phyloP scores from a whole-genome alignment of 2,329 filamentous ascomycete species.

The Calonectria leucothoes region DNA sequence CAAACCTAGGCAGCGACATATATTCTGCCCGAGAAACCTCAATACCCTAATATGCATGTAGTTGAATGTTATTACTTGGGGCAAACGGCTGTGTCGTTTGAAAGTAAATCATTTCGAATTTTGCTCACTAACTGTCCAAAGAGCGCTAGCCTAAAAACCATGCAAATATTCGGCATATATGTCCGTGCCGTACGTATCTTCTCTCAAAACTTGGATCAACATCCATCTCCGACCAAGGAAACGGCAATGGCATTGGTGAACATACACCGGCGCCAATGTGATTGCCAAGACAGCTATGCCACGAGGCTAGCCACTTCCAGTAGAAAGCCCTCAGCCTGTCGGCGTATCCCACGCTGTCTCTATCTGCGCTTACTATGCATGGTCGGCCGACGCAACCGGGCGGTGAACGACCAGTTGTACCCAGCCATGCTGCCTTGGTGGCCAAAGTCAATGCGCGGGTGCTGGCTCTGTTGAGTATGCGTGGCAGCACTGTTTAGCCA shows the following conservation, averaged over 20 bases:
- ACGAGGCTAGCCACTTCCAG: neutral
- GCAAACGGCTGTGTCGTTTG: neutral
- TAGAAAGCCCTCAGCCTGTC: neutral
- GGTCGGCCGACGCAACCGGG: neutral
- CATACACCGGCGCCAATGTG: neutral
- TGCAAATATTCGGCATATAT: conserved; percentile 1
- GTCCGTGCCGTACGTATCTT: neutral
- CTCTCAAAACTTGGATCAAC: neutral
- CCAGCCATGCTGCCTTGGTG: neutral
- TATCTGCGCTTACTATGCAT: neutral
- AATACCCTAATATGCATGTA: no score
- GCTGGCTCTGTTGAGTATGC: neutral
- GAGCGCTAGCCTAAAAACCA: neutral
- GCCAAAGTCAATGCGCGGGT: neutral
- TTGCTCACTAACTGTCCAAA: neutral
- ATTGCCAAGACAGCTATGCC: neutral
- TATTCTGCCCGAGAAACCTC: no score
- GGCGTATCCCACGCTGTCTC: neutral
- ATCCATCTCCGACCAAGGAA: neutral
- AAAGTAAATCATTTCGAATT: neutral
- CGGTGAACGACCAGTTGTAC: neutral
- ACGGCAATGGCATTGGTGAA: neutral
- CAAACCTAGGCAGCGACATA: no score
- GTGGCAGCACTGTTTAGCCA: neutral
- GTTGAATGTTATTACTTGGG: neutral